Percentiles rank a stretch among this genome's conserved stretches.
Conservation (phyloP, 1,284 basidiomycete species). For the Malassezia sp. region DNA sequence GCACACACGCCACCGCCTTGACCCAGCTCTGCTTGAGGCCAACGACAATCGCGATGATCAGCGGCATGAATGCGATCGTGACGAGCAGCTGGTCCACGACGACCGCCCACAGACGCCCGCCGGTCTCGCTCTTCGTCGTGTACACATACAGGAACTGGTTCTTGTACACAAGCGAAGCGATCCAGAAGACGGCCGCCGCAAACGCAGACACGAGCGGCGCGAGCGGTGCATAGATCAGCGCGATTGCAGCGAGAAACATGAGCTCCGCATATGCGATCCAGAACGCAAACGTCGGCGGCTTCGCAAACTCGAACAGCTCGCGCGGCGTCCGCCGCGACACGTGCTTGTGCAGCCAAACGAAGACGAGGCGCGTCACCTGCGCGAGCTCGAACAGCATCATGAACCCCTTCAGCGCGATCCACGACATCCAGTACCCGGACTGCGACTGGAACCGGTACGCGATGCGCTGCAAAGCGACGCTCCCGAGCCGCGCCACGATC, state of each 20-base stretch:
- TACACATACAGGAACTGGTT: constrained; percentile 47
- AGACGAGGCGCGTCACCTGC: constrained; percentile 78
- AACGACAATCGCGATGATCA: constrained; percentile 34
- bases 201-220: constrained; percentile 38
- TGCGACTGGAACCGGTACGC: constrained; percentile 35
- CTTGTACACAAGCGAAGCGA: constrained; percentile 39
- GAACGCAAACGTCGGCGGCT: constrained; percentile 84
- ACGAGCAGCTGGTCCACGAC: constrained; percentile 40
- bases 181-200: constrained; percentile 31
- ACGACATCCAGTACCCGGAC: constrained; percentile 45
- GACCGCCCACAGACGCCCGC: constrained; percentile 43
- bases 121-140: constrained; percentile 44
- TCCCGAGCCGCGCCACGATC: neutral
- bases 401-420: constrained; percentile 67
- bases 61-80: constrained; percentile 43
- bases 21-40: constrained; percentile 26
- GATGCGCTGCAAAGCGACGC: constrained; percentile 20
- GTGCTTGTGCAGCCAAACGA: constrained; percentile 66
- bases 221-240: constrained; percentile 37
- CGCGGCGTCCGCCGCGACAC: constrained; percentile 89
- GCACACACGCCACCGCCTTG: constrained; percentile 31
- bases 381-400: constrained; percentile 86
- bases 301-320: constrained; percentile 89
- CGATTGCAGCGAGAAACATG: constrained; percentile 39
- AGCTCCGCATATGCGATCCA: constrained; percentile 61